Base-by-base conservation (phyloP, 208 protist genomes). In the Leishmania amazonensis region DNA sequence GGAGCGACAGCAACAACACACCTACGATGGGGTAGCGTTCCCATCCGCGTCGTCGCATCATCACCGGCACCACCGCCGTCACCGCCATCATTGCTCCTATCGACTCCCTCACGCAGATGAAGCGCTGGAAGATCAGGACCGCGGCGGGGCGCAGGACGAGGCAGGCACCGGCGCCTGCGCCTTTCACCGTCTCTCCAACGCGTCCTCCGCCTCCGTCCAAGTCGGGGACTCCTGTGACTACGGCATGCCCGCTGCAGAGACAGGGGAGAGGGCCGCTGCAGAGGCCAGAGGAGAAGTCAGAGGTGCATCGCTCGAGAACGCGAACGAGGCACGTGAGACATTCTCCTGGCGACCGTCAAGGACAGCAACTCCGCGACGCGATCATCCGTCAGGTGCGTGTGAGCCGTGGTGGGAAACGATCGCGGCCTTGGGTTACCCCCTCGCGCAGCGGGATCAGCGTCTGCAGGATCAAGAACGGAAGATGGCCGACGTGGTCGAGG, bases 371-470 rank as follows among this genome's bases (percentile, higher is more conserved):
- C 21, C 21, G 21, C 21, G 54, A 58, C 54, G 24, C 24, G 54
- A 58, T 58, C 21, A 19, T 19, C 54, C 21, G 54, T 24, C 54
- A 58, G 70, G 70, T 7, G 42, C 70, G 35, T 21, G 47, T 24
- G 49, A 62, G n/a, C 47, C 75, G 53, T 60, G 77, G 57, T 21
- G 72, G 54, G 11, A 68, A 24, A 38, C 70, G 3, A 64, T 76
- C 8, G 28, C 67, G 38, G 42, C 58, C 24, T 76, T 84, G 65
- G 75, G 81, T 11, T 75, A 68, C 42, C 45, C 75, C 31, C 15
- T 84, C 24, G 67, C 78, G 54, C 54, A 80, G 8, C 81, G 81
- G 38, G 81, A 84, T 49, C n/a, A 60, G 21, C 74, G 74, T 19
- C 68, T 84, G 76, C 76, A 40, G 42, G 53, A 15, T 28, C 68